These are phyloP conservation scores for Leccinum subgranulosum DNA, from an alignment of 768 basidiomycete genomes.

Conservation along the genomic window DNA sequence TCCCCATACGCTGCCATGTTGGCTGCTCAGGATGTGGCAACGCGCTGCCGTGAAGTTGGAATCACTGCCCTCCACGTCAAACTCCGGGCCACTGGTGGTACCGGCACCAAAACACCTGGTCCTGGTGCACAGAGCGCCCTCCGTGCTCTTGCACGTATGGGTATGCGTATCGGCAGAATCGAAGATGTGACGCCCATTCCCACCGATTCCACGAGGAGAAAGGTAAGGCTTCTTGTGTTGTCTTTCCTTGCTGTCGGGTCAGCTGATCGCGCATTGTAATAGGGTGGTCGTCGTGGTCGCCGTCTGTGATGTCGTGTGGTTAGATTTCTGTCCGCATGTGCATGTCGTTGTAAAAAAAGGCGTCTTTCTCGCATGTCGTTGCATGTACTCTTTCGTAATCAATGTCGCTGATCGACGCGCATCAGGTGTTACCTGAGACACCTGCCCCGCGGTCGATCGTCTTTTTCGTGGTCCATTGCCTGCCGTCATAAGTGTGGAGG, in stretches of 20 bases:
- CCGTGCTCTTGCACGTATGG: constrained; percentile 95
- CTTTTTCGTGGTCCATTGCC: not conserved
- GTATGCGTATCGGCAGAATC: constrained; percentile 97
- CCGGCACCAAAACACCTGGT: constrained; percentile 98
- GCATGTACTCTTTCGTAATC: constrained; percentile 36
- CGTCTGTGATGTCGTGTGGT: constrained; percentile 59
- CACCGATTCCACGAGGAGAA: constrained; percentile 95
- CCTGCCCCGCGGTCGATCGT: constrained; percentile 77
- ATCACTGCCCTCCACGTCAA: constrained; percentile 99
- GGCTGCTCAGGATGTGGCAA: constrained; percentile 95
- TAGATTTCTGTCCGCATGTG: constrained; percentile 8
- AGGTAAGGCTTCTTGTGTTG: constrained; percentile 49
- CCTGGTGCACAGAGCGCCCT: constrained; percentile 98
- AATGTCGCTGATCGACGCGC: constrained; percentile 88
- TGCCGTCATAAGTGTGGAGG: not conserved
- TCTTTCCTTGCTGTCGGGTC: not conserved
- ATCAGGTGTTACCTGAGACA: constrained; percentile 52
- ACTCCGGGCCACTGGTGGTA: constrained; percentile 96
- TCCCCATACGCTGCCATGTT: constrained; percentile 98
- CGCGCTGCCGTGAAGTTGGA: constrained; percentile 96
- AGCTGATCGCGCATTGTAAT: constrained; percentile 1
- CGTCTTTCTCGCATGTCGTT: constrained; percentile 25
- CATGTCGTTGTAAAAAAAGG: constrained; percentile 20
- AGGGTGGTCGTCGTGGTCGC: constrained; percentile 99
- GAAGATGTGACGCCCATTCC: constrained; percentile 98